A percentile compares a stretch with the other conserved stretches of the same genome.
phyloP scores from a whole-genome alignment of 371 early-diverging fungal species.

The Basidiobolus meristosporus region DNA sequence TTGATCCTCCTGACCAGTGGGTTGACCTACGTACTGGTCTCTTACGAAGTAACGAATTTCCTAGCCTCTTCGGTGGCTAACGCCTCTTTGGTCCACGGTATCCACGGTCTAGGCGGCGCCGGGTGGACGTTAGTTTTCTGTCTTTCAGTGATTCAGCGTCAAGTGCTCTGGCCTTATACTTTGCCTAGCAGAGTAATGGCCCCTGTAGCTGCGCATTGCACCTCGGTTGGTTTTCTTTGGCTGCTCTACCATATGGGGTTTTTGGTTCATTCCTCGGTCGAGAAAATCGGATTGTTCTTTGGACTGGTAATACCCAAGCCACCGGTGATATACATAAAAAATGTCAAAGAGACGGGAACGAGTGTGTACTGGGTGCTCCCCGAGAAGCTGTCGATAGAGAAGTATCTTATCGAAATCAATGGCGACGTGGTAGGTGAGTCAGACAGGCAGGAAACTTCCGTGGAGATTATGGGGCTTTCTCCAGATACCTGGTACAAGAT shows the following conservation, averaged over 20 bases:
- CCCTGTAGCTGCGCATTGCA: slow-evolving; percentile 21
- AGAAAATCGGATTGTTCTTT: slow-evolving; percentile 15
- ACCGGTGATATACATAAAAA: slow-evolving; percentile 17
- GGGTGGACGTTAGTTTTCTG: slow-evolving; percentile 14
- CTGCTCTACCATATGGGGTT: slow-evolving; percentile 14
- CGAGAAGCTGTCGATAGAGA: slow-evolving; percentile 10
- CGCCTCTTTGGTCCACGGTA: slow-evolving; percentile 17
- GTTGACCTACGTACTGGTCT: slow-evolving; percentile 12
- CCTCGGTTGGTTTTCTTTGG: slow-evolving; percentile 18
- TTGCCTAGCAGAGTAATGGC: slow-evolving; percentile 6
- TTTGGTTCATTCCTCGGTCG: slow-evolving; percentile 12
- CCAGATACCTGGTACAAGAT: slow-evolving; percentile 17
- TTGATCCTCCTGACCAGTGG: slow-evolving; percentile 15
- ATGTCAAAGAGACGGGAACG: slow-evolving; percentile 15
- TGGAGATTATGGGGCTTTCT: slow-evolving; percentile 16
- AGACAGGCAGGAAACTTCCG: slow-evolving; percentile 16
- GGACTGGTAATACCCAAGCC: slow-evolving; percentile 14
- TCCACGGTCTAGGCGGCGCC: slow-evolving; percentile 19
- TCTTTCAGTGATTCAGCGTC: slow-evolving; percentile 10
- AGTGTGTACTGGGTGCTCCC: slow-evolving; percentile 16
- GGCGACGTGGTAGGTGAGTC: slow-evolving; percentile 20
- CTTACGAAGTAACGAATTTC: slow-evolving; percentile 15
- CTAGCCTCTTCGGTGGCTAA: slow-evolving; percentile 19
- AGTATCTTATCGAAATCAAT: slow-evolving; percentile 21
- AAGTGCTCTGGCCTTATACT: slow-evolving; percentile 7